phyloP scores from a whole-genome alignment of 192 early-diverging fungal genomes.

The Dispira parvispora region DNA sequence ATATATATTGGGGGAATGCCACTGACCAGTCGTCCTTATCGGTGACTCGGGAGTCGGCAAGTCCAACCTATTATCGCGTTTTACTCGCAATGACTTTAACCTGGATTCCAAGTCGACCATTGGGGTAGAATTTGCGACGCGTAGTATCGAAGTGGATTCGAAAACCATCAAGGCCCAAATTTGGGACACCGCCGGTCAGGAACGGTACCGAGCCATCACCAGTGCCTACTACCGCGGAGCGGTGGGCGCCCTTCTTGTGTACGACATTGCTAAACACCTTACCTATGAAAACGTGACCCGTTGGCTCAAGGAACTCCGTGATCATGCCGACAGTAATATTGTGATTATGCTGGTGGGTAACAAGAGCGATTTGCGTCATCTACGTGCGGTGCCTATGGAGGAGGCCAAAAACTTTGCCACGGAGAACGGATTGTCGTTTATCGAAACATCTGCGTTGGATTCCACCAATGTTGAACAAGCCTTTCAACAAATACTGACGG shows the following conservation, averaged over 20 bases:
- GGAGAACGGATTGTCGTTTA: constrained; percentile 90
- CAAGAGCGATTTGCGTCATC: constrained; percentile 95
- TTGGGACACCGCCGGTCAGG: constrained; percentile 94
- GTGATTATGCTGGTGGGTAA: constrained; percentile 99
- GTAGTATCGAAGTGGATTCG: constrained; percentile 87
- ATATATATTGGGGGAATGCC: too few species aligned
- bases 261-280: constrained; percentile 91
- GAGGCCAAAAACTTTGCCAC: constrained; percentile 96
- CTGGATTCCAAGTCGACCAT: constrained; percentile 98
- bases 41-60: constrained; percentile 96
- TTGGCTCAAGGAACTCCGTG: constrained; percentile 96
- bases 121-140: constrained; percentile 95
- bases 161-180: constrained; percentile 99
- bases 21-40: constrained; percentile 58
- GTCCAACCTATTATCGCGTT: constrained; percentile 91
- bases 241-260: constrained; percentile 89
- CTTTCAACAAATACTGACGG: constrained; percentile 89
- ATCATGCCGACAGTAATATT: constrained; percentile 96
- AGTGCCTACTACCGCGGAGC: constrained; percentile 92
- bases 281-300: constrained; percentile 93
- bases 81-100: constrained; percentile 97
- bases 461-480: constrained; percentile 90
- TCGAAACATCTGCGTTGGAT: constrained; percentile 97
- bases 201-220: constrained; percentile 76
- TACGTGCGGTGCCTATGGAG: constrained; percentile 90